Evolutionary conservation across 768 basidiomycete genomes (phyloP).

Genomic region (Suillus subalutaceus): DNA sequence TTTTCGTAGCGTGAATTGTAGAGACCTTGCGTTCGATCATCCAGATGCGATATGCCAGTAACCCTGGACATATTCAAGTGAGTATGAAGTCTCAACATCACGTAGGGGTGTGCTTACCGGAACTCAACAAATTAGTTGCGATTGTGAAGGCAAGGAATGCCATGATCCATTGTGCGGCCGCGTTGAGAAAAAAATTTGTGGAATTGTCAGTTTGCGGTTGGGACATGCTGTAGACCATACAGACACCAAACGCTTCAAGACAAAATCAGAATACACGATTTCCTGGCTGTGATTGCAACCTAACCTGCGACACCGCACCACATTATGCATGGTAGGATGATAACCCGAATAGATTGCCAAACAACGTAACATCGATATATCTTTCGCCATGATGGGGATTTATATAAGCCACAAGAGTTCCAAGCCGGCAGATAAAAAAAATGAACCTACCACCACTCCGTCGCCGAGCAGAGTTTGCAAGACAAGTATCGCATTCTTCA

Average conservation of each 20-base stretch:
- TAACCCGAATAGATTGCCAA: neutral
- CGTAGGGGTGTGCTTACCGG: neutral
- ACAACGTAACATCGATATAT: neutral
- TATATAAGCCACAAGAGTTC: neutral
- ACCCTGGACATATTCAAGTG: neutral
- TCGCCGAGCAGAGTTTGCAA: conserved; percentile 14
- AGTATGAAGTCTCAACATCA: no score
- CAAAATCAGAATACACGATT: neutral
- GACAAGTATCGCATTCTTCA: conserved; percentile 23
- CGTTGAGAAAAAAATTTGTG: no score
- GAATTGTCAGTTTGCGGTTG: neutral
- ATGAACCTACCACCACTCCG: conserved; percentile 2
- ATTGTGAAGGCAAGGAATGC: neutral
- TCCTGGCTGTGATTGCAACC: neutral
- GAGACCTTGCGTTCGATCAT: neutral
- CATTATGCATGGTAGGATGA: neutral
- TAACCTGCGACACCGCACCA: neutral
- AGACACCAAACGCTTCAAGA: neutral
- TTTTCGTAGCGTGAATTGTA: neutral
- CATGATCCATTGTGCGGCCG: neutral
- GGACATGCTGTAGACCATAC: neutral
- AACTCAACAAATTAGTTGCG: neutral
- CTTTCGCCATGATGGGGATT: neutral
- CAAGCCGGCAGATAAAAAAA: neutral
- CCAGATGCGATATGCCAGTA: neutral